A percentile compares a stretch with the other conserved stretches of the same genome.
These are phyloP conservation scores for Solanum verrucosum DNA, from an alignment of 257 asterid genomes.

Conservation along the genomic window DNA sequence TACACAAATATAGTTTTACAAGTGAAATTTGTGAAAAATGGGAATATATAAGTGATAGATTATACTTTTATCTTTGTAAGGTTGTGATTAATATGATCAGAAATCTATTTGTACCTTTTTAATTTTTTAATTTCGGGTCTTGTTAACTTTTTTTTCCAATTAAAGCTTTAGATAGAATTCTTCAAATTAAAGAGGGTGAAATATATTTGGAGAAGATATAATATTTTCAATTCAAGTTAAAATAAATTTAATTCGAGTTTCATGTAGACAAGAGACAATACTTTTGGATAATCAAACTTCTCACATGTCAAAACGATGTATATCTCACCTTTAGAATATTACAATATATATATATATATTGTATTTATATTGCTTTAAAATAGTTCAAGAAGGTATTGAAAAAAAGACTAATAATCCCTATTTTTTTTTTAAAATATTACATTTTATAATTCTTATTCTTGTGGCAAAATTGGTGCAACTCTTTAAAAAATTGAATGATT, in stretches of 20 bases:
- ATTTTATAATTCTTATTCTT: background rate
- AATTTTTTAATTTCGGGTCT: accelerated
- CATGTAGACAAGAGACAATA: background rate
- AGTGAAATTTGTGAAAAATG: background rate
- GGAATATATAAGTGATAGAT: background rate
- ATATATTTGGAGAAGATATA: background rate
- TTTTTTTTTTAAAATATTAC: too few relatives aligned
- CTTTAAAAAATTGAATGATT: too few relatives aligned
- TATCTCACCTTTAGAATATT: too few relatives aligned
- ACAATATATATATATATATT: background rate
- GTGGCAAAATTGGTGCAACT: background rate
- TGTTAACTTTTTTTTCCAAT: background rate
- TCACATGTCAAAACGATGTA: background rate
- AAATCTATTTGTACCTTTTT: background rate
- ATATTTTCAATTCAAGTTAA: background rate
- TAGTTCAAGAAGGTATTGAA: background rate
- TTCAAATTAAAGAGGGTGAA: background rate
- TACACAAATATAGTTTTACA: background rate
- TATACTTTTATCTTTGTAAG: too few relatives aligned
- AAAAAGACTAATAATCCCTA: background rate
- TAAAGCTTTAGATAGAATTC: background rate
- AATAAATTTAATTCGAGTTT: background rate
- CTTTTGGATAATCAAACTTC: background rate
- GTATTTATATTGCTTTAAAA: too few relatives aligned
- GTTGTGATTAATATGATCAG: background rate